A percentile compares a stretch with the other conserved stretches of the same genome.
These are phyloP conservation scores for Colletotrichum costaricense DNA, from an alignment of 2,329 filamentous ascomycete species.

Conservation along the genomic window DNA sequence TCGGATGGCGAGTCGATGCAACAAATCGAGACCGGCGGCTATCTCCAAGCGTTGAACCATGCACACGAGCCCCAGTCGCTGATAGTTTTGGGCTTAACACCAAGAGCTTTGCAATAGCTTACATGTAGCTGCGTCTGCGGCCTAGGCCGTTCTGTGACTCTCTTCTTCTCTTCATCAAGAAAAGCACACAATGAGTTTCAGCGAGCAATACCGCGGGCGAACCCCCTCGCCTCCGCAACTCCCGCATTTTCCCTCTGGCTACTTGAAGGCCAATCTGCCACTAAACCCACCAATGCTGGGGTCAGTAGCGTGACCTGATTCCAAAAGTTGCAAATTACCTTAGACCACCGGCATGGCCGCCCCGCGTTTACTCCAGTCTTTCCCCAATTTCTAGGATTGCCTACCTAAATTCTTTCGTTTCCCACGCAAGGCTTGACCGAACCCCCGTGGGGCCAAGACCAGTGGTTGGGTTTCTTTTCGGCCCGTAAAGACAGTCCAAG, in stretches of 20 bases:
- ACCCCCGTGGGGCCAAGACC: background rate
- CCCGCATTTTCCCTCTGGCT: constrained; percentile 20
- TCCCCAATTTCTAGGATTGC: constrained; percentile 9
- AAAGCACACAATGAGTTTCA: constrained; percentile 9
- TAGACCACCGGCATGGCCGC: constrained; percentile 14
- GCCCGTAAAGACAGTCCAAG: constrained; percentile 23
- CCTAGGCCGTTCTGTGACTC: background rate
- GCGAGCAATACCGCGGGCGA: constrained; percentile 29
- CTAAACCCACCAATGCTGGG: constrained; percentile 13
- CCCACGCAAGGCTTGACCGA: background rate
- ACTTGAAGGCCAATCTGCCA: constrained; percentile 9
- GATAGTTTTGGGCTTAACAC: background rate
- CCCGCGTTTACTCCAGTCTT: constrained; percentile 22
- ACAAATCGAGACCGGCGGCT: background rate
- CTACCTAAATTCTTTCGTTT: background rate
- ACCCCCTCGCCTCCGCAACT: constrained; percentile 30
- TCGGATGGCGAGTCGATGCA: background rate
- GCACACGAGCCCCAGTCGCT: background rate
- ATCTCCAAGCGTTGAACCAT: background rate
- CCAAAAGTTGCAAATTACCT: background rate
- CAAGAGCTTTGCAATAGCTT: background rate
- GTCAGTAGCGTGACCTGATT: constrained; percentile 2
- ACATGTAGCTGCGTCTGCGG: background rate
- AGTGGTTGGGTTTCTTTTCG: constrained; percentile 9
- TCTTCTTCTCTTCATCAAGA: background rate